Conservation (phyloP, 2,329 filamentous ascomycete genomes). For the Penicillium fuscoglaucum region DNA sequence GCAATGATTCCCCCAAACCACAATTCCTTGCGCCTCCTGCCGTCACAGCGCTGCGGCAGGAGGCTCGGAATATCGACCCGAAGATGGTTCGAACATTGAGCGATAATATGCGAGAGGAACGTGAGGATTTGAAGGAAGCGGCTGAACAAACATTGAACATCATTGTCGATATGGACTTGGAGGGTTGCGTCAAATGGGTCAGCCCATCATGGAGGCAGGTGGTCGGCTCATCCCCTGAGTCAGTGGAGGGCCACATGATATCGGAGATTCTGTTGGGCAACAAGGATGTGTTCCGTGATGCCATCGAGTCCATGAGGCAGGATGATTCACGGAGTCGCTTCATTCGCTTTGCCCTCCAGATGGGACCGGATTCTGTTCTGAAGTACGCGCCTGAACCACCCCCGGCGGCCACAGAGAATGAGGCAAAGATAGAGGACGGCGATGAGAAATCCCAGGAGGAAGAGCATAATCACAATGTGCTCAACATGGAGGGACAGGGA, state of each 20-base stretch:
- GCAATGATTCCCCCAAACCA: slow-evolving; percentile 40
- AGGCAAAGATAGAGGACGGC: slow-evolving; percentile 26
- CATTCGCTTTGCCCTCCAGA: slow-evolving; percentile 72
- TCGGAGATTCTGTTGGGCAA: slow-evolving; percentile 79
- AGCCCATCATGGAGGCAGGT: slow-evolving; percentile 95
- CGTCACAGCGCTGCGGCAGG: slow-evolving; percentile 47
- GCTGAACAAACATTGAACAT: slow-evolving; percentile 96
- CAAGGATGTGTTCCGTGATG: slow-evolving; percentile 75
- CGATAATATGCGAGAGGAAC: slow-evolving; percentile 87
- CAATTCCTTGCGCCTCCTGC: slow-evolving; percentile 47
- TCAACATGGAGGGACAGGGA: slow-evolving; percentile 91
- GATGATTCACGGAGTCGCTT: slow-evolving; percentile 93
- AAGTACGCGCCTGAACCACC: slow-evolving; percentile 44
- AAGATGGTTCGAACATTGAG: slow-evolving; percentile 67
- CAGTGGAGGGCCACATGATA: slow-evolving; percentile 74
- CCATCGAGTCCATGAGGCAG: slow-evolving; percentile 83
- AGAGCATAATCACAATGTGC: slow-evolving; percentile 50
- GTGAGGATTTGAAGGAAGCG: slow-evolving; percentile 89
- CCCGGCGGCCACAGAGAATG: slow-evolving; percentile 21
- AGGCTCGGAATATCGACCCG: slow-evolving; percentile 42
- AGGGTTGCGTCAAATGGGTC: slow-evolving; percentile 90
- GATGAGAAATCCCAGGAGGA: slow-evolving; percentile 41
- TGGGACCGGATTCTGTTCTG: slow-evolving; percentile 69
- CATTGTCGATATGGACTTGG: slow-evolving; percentile 88
- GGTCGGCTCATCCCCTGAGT: slow-evolving; percentile 73